Evolutionary conservation across 352 stramenopile species (phyloP).

Genomic region (Pythium phragmitis): DNA sequence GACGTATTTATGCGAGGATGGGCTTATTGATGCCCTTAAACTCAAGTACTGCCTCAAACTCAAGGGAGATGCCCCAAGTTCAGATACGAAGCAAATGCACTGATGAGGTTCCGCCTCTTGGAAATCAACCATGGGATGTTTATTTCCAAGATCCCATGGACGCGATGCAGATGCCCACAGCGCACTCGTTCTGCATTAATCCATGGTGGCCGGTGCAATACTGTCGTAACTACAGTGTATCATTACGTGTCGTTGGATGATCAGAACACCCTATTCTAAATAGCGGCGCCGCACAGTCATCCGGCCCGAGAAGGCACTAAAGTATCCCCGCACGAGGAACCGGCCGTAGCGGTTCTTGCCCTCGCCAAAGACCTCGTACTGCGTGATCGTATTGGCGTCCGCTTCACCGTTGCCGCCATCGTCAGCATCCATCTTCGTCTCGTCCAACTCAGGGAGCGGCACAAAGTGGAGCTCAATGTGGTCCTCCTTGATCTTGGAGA

Average conservation of each 20-base stretch:
- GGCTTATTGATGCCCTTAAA: not conserved
- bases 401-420: slow-evolving; percentile 18
- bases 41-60: not conserved
- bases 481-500: slow-evolving; percentile 58
- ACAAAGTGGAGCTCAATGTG: slow-evolving; percentile 69
- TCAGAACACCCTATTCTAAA: slow-evolving; percentile 33
- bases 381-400: slow-evolving; percentile 29
- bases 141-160: too few relatives aligned
- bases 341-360: slow-evolving; percentile 62
- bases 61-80: slow-evolving; percentile 1
- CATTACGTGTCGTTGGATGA: too few relatives aligned
- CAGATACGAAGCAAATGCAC: not conserved
- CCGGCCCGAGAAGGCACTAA: slow-evolving; percentile 41
- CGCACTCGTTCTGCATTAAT: too few relatives aligned
- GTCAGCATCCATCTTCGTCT: slow-evolving; percentile 3
- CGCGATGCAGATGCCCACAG: too few relatives aligned
- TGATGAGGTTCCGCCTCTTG: not conserved
- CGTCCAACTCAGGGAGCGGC: slow-evolving; percentile 28
- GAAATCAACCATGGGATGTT: too few relatives aligned
- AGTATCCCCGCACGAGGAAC: slow-evolving; percentile 72
- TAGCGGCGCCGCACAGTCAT: slow-evolving; percentile 62
- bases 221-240: too few relatives aligned
- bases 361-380: slow-evolving; percentile 64
- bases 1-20: too few relatives aligned
- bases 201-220: too few relatives aligned